phyloP scores from a whole-genome alignment of 352 stramenopile species.

The Elongisporangium undulatum region DNA sequence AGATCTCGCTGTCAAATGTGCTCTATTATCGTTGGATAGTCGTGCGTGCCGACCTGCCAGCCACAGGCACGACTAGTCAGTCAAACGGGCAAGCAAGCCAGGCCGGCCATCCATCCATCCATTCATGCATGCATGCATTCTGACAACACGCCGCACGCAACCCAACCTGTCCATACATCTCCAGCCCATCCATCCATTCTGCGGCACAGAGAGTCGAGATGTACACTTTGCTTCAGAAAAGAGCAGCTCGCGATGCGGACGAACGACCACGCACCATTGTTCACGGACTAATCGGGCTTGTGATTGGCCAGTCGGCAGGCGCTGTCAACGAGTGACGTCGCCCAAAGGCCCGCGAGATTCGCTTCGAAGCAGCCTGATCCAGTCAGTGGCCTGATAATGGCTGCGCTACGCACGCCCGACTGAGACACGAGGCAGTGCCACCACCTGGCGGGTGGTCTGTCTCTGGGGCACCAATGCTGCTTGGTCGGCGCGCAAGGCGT shows the following conservation, averaged over 20 bases:
- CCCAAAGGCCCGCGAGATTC: not conserved
- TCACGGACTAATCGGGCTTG: not conserved
- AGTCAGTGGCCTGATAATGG: not conserved
- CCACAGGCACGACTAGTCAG: not conserved
- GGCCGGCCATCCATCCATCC: no score
- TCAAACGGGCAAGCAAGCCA: not conserved
- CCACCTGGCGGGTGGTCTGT: not conserved
- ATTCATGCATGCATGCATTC: not conserved
- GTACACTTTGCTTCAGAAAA: not conserved
- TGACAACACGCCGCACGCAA: no score
- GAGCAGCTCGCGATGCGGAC: not conserved
- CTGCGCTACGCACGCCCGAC: not conserved
- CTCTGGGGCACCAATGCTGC: not conserved
- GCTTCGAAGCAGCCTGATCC: not conserved
- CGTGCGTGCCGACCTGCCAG: not conserved
- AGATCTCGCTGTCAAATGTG: not conserved
- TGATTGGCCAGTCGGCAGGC: not conserved
- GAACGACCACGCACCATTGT: not conserved
- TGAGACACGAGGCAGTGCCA: not conserved
- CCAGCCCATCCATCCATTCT: not conserved
- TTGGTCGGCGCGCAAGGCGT: not conserved
- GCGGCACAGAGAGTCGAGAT: not conserved
- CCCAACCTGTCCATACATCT: not conserved
- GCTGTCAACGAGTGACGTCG: not conserved
- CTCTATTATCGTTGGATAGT: not conserved